Evolutionary conservation across 106 monocot species (phyloP).

Genomic region (Allium cepa): DNA sequence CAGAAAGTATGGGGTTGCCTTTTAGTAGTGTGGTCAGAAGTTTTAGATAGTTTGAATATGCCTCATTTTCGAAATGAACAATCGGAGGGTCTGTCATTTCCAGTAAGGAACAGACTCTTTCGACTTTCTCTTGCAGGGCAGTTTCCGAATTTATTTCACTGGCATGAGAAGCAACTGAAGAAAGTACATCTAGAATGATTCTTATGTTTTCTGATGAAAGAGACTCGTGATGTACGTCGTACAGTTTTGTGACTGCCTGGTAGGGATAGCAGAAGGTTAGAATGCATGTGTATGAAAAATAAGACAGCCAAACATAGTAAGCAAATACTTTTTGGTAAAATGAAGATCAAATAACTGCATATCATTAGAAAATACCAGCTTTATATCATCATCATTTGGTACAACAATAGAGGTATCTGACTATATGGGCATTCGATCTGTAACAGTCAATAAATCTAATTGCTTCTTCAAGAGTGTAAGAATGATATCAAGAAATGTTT

Average conservation of each 20-base stretch:
- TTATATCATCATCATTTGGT: too few relatives aligned
- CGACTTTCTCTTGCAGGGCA: constrained; percentile 41
- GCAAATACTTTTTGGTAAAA: too few relatives aligned
- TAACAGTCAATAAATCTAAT: too few relatives aligned
- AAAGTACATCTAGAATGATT: constrained; percentile 52
- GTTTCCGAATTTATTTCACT: constrained; percentile 37
- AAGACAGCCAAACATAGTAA: too few relatives aligned
- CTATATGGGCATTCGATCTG: too few relatives aligned
- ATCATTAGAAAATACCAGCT: too few relatives aligned
- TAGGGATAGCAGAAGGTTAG: too few relatives aligned
- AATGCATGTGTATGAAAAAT: too few relatives aligned
- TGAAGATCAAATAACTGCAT: too few relatives aligned
- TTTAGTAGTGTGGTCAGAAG: constrained; percentile 35
- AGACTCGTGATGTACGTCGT: constrained; percentile 35
- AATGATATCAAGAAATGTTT: too few relatives aligned
- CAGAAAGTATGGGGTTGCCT: constrained; percentile 19
- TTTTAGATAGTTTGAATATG: constrained; percentile 59
- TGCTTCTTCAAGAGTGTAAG: too few relatives aligned
- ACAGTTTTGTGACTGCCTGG: constrained; percentile 60
- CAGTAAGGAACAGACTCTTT: constrained; percentile 57
- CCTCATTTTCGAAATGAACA: constrained; percentile 84
- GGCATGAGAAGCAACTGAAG: constrained; percentile 66
- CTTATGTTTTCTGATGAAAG: constrained; percentile 41
- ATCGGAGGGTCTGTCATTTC: constrained; percentile 77
- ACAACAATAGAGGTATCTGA: too few relatives aligned